These are phyloP conservation scores for Botrytis sinoallii DNA, from an alignment of 2,329 filamentous ascomycete genomes.

Conservation along the genomic window DNA sequence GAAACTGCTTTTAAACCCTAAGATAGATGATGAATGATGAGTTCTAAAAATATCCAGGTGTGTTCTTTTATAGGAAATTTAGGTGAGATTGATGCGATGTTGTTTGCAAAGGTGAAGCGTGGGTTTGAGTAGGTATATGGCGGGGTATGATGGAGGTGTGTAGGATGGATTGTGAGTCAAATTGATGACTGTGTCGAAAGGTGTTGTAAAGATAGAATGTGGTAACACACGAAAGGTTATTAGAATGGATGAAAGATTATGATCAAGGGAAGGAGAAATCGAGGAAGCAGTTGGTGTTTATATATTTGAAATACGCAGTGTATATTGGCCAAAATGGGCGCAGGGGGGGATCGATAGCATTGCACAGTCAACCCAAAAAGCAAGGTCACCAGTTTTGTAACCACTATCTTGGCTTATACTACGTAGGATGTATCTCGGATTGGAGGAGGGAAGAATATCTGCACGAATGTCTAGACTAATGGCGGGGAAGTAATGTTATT, in stretches of 20 bases:
- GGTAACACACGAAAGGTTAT: neutral
- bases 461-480: neutral
- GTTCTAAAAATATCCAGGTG: neutral
- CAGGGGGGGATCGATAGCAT: neutral
- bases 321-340: neutral
- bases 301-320: neutral
- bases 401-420: conserved; percentile 2
- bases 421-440: neutral
- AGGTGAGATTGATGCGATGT: neutral
- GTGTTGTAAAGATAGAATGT: neutral
- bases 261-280: neutral
- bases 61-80: neutral
- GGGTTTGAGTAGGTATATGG: neutral
- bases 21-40: conserved; percentile 1
- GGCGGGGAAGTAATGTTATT: neutral
- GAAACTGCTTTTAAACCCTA: conserved; percentile 64
- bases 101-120: neutral
- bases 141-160: neutral
- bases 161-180: neutral
- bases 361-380: neutral
- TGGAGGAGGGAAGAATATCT: neutral
- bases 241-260: neutral
- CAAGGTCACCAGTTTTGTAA: conserved; percentile 6
- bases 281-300: neutral
- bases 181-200: neutral